phyloP scores from a whole-genome alignment of 2,329 filamentous ascomycete genomes.

The Pseudogymnoascus sp. region DNA sequence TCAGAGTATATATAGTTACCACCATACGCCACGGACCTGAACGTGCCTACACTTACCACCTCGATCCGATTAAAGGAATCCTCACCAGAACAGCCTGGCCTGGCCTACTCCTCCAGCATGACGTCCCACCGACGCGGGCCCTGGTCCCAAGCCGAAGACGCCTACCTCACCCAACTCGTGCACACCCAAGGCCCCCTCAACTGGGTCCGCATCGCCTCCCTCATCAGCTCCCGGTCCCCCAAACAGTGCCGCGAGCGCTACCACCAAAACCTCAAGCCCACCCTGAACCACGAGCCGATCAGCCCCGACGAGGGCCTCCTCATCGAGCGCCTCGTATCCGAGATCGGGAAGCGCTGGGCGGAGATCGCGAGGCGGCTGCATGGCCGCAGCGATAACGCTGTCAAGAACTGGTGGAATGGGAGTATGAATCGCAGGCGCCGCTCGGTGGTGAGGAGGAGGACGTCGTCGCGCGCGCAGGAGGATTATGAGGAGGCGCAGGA shows the following conservation, averaged over 20 bases:
- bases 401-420: conserved; percentile 98
- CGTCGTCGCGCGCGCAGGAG: conserved; percentile 18
- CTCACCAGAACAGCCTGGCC: background rate
- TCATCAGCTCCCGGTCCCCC: conserved; percentile 69
- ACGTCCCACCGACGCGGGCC: conserved; percentile 61
- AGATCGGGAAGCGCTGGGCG: conserved; percentile 84
- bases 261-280: conserved; percentile 83
- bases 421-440: conserved; percentile 69
- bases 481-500: conserved; percentile 26
- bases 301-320: conserved; percentile 58
- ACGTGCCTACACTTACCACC: background rate
- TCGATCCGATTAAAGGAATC: background rate
- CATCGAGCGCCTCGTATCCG: conserved; percentile 69
- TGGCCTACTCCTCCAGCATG: conserved; percentile 16
- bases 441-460: conserved; percentile 24
- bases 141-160: conserved; percentile 74
- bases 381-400: conserved; percentile 85
- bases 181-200: conserved; percentile 66
- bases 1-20: background rate
- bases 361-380: conserved; percentile 78
- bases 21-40: background rate
- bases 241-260: conserved; percentile 95
- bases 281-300: conserved; percentile 66
- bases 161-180: conserved; percentile 61
- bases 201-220: conserved; percentile 79